phyloP scores from a whole-genome alignment of 2,329 filamentous ascomycete species.

The Microsporum canis region DNA sequence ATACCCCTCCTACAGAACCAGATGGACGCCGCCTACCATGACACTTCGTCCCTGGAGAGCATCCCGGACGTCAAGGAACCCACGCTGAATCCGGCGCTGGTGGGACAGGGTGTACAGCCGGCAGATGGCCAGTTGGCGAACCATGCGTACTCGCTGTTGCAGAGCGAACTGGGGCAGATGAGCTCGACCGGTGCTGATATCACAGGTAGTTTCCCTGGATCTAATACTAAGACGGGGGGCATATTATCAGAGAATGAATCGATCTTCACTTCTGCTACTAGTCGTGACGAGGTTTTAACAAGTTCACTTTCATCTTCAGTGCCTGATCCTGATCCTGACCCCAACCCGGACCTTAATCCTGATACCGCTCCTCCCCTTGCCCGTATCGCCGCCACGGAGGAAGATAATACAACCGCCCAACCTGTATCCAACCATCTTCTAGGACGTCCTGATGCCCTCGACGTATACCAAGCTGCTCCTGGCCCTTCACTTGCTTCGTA shows the following conservation, averaged over 20 bases:
- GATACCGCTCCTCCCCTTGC: not conserved
- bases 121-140: constrained; percentile 8
- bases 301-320: not conserved
- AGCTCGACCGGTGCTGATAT: constrained; percentile 9
- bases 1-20: constrained; percentile 60
- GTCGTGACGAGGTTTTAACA: constrained; percentile 1
- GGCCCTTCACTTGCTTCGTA: not conserved
- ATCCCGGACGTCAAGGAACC: constrained; percentile 19
- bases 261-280: not conserved
- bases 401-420: not conserved
- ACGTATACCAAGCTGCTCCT: not conserved
- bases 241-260: constrained; percentile 18
- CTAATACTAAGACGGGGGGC: constrained; percentile 19
- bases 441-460: not conserved
- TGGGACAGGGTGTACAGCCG: constrained; percentile 5
- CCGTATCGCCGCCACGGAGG: not conserved
- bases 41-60: constrained; percentile 49
- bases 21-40: constrained; percentile 61
- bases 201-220: constrained; percentile 26
- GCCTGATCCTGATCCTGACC: not conserved
- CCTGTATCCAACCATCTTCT: not conserved
- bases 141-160: constrained; percentile 11
- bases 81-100: constrained; percentile 1
- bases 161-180: constrained; percentile 6
- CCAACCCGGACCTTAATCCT: not conserved